Base-by-base conservation (phyloP, 768 basidiomycete genomes). In the Amanita thiersii region DNA sequence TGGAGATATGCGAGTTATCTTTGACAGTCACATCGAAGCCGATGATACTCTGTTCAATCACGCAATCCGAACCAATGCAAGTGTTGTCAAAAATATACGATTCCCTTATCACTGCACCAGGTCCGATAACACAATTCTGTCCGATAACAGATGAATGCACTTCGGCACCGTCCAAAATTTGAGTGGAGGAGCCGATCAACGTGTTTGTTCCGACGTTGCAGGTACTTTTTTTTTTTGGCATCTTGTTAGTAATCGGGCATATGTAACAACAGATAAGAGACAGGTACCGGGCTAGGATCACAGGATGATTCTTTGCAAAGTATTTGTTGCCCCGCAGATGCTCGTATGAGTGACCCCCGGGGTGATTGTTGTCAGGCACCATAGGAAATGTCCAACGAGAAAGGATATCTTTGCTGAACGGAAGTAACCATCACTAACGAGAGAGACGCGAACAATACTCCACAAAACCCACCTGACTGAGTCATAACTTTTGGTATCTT, bases 351-450 rank as follows among this genome's bases (percentile, higher is more conserved):
- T 85, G 79, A 4, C 81, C 81, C 10, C 81, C 75, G 2, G 90
- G 91, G 52, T 92, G 77, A 59, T 92, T 89, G 57, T 93, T 81
- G 56, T 97, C 96, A 6, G 94, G 94, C 3, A 92, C 91, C 6
- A 98, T 68, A 1, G 96, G 96, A 65, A 94, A 98, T 4, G 89
- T 87, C 86, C 91, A 92, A 50, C 96, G 72, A 32, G 89, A 77
- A 21, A 98, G 63, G 37, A 99, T 89, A 52, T 97, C 92, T 60
- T 90, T 88, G 65, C 92, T 94, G 54, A 15, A 39, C 14, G 31
- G 24, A n/a, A 37, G 23, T 17, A 12, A 29, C 15, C 44, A 15
- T 24, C 40, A 24, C 37, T 24, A 43, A 31, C 17, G 28, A 18
- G 15, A 28, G 36, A 20, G 21, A 9, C 40, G 20, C n/a, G 8